Conservation (phyloP, 176 grass and related monocot species). For the Oryza longistaminata region DNA sequence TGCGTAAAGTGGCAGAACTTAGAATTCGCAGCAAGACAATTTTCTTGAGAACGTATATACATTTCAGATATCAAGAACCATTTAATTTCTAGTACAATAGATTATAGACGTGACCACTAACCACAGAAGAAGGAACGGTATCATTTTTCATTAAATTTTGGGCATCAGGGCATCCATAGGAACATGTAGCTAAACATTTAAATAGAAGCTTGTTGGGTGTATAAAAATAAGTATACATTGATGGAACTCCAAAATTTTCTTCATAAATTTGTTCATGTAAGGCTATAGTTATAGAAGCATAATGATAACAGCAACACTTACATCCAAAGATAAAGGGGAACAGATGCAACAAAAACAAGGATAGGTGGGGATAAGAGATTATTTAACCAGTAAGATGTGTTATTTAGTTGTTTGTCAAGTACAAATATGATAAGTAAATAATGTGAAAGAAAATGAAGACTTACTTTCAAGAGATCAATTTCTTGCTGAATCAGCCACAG, state of each 20-base stretch:
- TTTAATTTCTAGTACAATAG: not conserved
- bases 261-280: constrained; percentile 9
- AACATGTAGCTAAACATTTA: constrained; percentile 14
- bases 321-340: not conserved
- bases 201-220: not conserved
- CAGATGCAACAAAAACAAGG: constrained; percentile 1
- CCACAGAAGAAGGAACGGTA: not conserved
- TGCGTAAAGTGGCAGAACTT: constrained; percentile 44
- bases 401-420: constrained; percentile 10
- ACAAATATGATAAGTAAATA: constrained; percentile 4
- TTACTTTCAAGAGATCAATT: constrained; percentile 98
- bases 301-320: constrained; percentile 16
- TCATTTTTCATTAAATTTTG: constrained; percentile 24
- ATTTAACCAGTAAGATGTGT: constrained; percentile 21
- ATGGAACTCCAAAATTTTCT: not conserved
- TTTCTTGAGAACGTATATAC: not conserved
- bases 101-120: constrained; percentile 18
- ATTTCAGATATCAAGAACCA: constrained; percentile 18
- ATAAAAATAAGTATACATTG: not conserved
- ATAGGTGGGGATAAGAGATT: not conserved
- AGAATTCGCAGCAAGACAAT: constrained; percentile 7
- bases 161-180: not conserved
- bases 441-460: constrained; percentile 14
- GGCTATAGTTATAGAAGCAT: not conserved
- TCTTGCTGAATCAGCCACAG: constrained; percentile 80